Evolutionary conservation across 192 early-diverging fungal species (phyloP).

Genomic region (Rhizophagus prolifer): DNA sequence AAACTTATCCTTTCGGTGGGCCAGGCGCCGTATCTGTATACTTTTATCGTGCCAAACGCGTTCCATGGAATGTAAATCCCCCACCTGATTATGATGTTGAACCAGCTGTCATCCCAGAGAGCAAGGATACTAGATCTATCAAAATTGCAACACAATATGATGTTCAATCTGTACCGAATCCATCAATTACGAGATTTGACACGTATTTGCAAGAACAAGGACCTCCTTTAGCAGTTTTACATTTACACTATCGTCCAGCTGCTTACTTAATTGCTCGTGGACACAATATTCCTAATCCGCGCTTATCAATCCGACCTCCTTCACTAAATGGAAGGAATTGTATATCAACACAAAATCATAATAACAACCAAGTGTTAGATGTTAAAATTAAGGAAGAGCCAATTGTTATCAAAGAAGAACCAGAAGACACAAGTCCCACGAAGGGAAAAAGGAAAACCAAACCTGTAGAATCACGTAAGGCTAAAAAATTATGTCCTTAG

Average conservation of each 20-base stretch:
- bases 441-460: neutral
- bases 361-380: neutral
- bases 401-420: slow-evolving; percentile 11
- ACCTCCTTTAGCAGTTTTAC: neutral
- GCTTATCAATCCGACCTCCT: neutral
- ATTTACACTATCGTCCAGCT: slow-evolving; percentile 13
- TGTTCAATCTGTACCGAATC: neutral
- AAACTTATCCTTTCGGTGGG: neutral
- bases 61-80: neutral
- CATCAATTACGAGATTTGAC: slow-evolving; percentile 3
- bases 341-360: neutral
- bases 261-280: neutral
- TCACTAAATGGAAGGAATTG: neutral
- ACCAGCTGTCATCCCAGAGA: neutral
- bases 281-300: neutral
- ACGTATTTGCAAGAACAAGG: slow-evolving; percentile 16
- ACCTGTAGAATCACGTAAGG: no score
- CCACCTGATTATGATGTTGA: slow-evolving; percentile 8
- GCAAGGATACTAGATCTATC: slow-evolving; percentile 1
- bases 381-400: neutral
- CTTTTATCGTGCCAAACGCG: slow-evolving; percentile 13
- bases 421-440: neutral
- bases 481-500: no score
- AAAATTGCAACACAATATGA: slow-evolving; percentile 15
- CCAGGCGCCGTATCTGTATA: slow-evolving; percentile 10